Conservation (phyloP, 768 basidiomycete species). For the Ephemerocybe angulata region DNA sequence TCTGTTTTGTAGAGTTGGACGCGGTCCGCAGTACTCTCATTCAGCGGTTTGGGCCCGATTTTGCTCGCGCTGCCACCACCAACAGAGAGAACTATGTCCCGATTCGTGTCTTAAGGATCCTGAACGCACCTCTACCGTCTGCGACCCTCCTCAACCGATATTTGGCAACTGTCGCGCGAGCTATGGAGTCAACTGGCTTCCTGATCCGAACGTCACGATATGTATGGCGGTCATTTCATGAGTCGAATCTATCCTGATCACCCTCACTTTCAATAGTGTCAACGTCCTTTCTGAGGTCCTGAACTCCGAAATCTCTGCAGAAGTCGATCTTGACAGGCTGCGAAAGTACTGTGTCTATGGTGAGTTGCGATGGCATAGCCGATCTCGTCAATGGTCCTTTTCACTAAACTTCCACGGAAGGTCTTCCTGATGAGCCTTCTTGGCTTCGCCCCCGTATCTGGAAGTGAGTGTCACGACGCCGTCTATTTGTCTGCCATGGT, state of each 20-base stretch:
- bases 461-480: slow-evolving; percentile 50
- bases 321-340: slow-evolving; percentile 54
- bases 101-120: slow-evolving; percentile 47
- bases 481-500: background rate
- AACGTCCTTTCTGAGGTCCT: slow-evolving; percentile 58
- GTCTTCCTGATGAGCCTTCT: slow-evolving; percentile 65
- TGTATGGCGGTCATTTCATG: slow-evolving; percentile 39
- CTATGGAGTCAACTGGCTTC: slow-evolving; percentile 56
- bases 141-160: slow-evolving; percentile 54
- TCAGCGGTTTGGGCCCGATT: slow-evolving; percentile 54
- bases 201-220: slow-evolving; percentile 58
- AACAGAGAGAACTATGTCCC: slow-evolving; percentile 57
- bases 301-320: slow-evolving; percentile 43
- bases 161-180: slow-evolving; percentile 51
- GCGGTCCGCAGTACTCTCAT: slow-evolving; percentile 51
- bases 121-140: slow-evolving; percentile 52
- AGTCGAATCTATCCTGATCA: no score
- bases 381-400: no score
- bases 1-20: slow-evolving; percentile 70
- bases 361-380: no score
- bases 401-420: no score
- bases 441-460: slow-evolving; percentile 77
- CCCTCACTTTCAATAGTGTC: slow-evolving; percentile 37
- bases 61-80: slow-evolving; percentile 46
- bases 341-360: slow-evolving; percentile 59